Evolutionary conservation across 2,329 filamentous ascomycete species (phyloP), one percentile per base, ranked within the genome.

Genomic region (Coniella vitis): DNA sequence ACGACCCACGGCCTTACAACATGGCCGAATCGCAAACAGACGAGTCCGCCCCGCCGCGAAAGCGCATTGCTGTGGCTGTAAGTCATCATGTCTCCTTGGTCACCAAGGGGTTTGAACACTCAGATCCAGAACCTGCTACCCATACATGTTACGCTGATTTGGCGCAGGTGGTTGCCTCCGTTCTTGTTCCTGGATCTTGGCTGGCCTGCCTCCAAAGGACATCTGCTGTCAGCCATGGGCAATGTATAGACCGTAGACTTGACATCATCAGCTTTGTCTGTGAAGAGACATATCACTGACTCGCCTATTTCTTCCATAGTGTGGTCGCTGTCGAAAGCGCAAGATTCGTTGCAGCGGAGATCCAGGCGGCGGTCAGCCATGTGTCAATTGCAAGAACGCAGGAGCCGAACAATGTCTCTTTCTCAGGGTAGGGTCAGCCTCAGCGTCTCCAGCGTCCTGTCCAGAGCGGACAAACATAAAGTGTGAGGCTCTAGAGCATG

Each of bases 311-410:
- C 25, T 29, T 51, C 49, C 55, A 49, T 56, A 96, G 91, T 97
- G 91, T 65, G 81, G 82, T 32, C 82, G 91, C 57, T 97, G 91
- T 67, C 82, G 91, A 53, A 90, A 91, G 69, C 81, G 91, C 51
- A 97, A 97, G 73, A 97, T 97, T 59, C 85, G 88, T 58, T 97
- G 91, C 70, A 95, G 87, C 60, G 91, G 91, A 38, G 89, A 95
- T 62, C 74, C 77, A 31, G 86, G 86, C 29, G 80, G 84, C 60
- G 86, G 85, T n/a, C 69, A 73, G 35, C 82, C 84, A n/a, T 97
- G 91, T 66, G 73, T 77, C 10, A 95, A 90, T 65, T 97, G 91
- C 71, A 85, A 81, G 60, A 81, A 74, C 53, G 84, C 90, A 45
- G 85, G 86, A 12, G 71, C 77, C 21, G 78, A 83, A 19, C 71